Conservation (phyloP, 331 rosid species). For the Quercus phellos region DNA sequence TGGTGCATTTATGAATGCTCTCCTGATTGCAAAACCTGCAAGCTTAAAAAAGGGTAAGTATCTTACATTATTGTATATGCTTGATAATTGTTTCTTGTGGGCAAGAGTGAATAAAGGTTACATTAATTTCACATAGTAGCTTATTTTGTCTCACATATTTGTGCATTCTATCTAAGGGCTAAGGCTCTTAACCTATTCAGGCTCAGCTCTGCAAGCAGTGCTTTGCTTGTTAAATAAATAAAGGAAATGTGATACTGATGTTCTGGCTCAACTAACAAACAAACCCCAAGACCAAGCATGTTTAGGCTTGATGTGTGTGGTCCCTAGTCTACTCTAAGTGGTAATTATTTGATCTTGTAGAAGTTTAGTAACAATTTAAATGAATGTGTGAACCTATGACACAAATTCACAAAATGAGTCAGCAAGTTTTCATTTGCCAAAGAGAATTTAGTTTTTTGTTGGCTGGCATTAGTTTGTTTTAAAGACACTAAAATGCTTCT, state of each 20-base stretch:
- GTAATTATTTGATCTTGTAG: not conserved
- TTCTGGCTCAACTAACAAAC: not conserved
- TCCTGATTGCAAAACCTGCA: conserved; percentile 77
- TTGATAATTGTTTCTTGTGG: not conserved
- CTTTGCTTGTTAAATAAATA: not conserved
- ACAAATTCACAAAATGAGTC: not conserved
- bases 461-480: not conserved
- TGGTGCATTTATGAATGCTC: conserved; percentile 85
- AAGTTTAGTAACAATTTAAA: not conserved
- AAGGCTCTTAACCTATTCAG: not conserved
- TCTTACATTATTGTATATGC: conserved; percentile 4
- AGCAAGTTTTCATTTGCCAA: not conserved
- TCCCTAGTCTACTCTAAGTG: not conserved
- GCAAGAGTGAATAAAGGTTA: not conserved
- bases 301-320: not conserved
- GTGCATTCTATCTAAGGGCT: not conserved
- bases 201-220: not conserved
- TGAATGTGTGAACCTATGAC: not conserved
- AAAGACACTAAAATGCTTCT: not conserved
- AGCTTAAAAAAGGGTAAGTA: conserved; percentile 92
- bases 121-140: not conserved
- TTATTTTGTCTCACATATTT: not conserved
- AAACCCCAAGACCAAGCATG: not conserved
- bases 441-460: not conserved
- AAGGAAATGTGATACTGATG: not conserved